phyloP scores from a whole-genome alignment of 805 yeast species.

The Monosporozyma siamensis region DNA sequence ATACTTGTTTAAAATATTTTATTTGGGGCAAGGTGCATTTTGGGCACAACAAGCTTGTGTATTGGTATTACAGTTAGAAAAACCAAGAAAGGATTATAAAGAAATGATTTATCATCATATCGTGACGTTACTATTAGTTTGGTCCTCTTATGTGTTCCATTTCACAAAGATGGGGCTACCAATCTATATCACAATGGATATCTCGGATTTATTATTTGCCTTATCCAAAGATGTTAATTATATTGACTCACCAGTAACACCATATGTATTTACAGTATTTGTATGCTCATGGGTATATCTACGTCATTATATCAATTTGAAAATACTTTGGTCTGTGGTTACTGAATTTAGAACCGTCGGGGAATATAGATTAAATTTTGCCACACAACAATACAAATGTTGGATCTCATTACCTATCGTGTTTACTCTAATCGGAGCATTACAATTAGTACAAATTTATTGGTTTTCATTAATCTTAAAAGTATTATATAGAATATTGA shows the following conservation, averaged over 20 bases:
- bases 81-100: conserved; percentile 86
- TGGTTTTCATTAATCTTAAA: conserved; percentile 82
- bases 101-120: conserved; percentile 91
- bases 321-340: conserved; percentile 71
- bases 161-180: conserved; percentile 93
- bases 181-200: conserved; percentile 90
- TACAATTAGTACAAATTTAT: conserved; percentile 77
- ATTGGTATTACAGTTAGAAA: conserved; percentile 74
- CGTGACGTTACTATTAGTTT: conserved; percentile 79
- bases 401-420: conserved; percentile 91
- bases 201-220: conserved; percentile 83
- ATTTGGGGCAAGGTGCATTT: conserved; percentile 87
- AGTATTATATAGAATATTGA: conserved; percentile 57
- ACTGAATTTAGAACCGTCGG: conserved; percentile 87
- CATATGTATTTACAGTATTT: conserved; percentile 60
- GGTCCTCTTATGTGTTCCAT: conserved; percentile 84
- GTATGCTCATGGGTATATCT: conserved; percentile 72
- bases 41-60: conserved; percentile 95
- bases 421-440: conserved; percentile 62
- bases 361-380: conserved; percentile 70
- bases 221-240: conserved; percentile 78
- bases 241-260: conserved; percentile 54
- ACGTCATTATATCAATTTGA: conserved; percentile 78
- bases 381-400: conserved; percentile 89
- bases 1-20: conserved; percentile 65